A percentile compares a stretch with the other conserved stretches of the same genome.
Evolutionary conservation across 768 basidiomycete genomes (phyloP).

Genomic region (Auricularia sp.): DNA sequence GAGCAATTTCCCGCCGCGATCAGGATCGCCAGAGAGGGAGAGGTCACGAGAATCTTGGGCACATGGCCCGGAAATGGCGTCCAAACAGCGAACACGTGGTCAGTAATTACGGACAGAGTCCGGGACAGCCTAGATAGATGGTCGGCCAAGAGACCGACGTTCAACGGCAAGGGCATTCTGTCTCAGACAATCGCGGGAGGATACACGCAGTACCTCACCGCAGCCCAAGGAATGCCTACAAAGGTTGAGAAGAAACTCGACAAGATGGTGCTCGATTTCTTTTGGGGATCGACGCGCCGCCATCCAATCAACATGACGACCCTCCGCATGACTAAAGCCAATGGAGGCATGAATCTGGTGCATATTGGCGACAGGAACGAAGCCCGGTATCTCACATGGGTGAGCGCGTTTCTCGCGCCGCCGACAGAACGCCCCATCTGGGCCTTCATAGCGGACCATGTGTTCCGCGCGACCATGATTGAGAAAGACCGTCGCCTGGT

Average conservation of each 20-base stretch:
- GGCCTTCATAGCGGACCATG: constrained; percentile 20
- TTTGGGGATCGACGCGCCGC: constrained; percentile 15
- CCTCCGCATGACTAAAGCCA: not conserved
- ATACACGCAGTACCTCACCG: constrained; percentile 25
- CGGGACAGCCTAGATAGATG: constrained; percentile 14
- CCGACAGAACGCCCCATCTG: constrained; percentile 16
- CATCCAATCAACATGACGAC: not conserved
- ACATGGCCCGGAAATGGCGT: constrained; percentile 23
- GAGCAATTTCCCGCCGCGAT: constrained; percentile 12
- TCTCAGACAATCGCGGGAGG: constrained; percentile 21
- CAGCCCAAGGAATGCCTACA: constrained; percentile 29
- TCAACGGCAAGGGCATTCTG: constrained; percentile 19
- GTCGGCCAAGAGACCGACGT: constrained; percentile 20
- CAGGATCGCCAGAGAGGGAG: constrained; percentile 21
- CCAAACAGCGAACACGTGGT: constrained; percentile 18
- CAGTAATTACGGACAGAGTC: constrained; percentile 20
- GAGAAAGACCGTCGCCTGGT: too few relatives aligned
- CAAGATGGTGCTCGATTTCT: constrained; percentile 17
- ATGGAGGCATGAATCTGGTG: not conserved
- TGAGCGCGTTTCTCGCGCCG: constrained; percentile 12
- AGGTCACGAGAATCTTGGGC: constrained; percentile 23
- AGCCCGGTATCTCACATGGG: not conserved
- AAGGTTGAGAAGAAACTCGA: constrained; percentile 13
- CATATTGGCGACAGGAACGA: not conserved
- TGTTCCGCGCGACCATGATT: not conserved